phyloP scores from a whole-genome alignment of 1,284 basidiomycete genomes.

The Meripilus lineatus region DNA sequence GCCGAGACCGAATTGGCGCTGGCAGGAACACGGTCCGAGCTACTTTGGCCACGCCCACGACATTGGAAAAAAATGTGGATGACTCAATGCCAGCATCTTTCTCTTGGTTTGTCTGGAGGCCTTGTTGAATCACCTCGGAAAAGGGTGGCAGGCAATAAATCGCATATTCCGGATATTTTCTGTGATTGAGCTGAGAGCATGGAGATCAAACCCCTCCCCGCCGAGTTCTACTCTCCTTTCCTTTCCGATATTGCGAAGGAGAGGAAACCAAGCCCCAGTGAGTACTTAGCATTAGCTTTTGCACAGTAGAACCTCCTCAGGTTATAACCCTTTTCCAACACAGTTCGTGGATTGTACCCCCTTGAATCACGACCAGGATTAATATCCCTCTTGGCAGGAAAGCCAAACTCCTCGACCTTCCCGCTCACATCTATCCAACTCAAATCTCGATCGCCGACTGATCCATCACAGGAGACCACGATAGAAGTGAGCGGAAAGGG shows the following conservation, averaged over 20 bases:
- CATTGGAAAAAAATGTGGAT: neutral
- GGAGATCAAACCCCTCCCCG: constrained; percentile 29
- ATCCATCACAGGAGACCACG: constrained; percentile 35
- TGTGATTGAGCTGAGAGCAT: no score
- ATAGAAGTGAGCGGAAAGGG: constrained; percentile 51
- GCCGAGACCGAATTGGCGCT: no score
- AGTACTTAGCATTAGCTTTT: constrained; percentile 18
- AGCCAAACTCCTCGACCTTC: constrained; percentile 88
- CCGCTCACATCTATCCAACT: constrained; percentile 79
- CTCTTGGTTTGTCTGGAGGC: no score
- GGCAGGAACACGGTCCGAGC: neutral
- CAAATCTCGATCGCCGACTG: constrained; percentile 38
- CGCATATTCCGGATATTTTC: no score
- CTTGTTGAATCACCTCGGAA: no score
- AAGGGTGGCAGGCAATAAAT: no score
- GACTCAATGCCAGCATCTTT: no score
- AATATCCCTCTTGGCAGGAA: constrained; percentile 81
- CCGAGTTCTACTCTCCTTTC: constrained; percentile 48
- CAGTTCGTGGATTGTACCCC: constrained; percentile 33
- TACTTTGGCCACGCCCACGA: constrained; percentile 1
- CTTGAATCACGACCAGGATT: constrained; percentile 76
- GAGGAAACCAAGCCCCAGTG: constrained; percentile 58
- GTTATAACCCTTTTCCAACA: neutral
- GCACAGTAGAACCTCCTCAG: neutral
- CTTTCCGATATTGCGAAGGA: constrained; percentile 54